Evolutionary conservation across 2,329 filamentous ascomycete genomes (phyloP).

Genomic region (Botrytis pseudocinerea): DNA sequence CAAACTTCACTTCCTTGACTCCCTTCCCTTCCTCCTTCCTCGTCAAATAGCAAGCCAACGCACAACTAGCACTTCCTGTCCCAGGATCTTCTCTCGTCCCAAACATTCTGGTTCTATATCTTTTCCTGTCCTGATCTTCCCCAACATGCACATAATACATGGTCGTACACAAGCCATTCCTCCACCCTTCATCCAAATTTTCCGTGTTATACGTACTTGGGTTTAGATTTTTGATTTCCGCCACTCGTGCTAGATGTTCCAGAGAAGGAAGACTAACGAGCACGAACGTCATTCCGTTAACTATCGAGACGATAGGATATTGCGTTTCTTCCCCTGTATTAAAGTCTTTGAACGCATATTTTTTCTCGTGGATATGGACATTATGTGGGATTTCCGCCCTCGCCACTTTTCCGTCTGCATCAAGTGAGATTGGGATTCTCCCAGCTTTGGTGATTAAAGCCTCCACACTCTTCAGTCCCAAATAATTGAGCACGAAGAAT

Average conservation of each 20-base stretch:
- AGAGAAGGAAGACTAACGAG: conserved; percentile 62
- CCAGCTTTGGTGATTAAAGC: conserved; percentile 57
- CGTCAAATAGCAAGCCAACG: conserved; percentile 56
- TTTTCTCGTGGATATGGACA: conserved; percentile 56
- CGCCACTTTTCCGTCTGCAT: conserved; percentile 49
- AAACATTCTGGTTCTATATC: conserved; percentile 59
- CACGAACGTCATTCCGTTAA: conserved; percentile 74
- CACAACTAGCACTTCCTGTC: conserved; percentile 63
- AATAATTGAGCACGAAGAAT: conserved; percentile 45
- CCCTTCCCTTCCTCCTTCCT: conserved; percentile 44
- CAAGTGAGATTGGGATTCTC: conserved; percentile 49
- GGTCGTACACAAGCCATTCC: conserved; percentile 29
- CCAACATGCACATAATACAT: conserved; percentile 38
- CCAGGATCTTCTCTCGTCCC: conserved; percentile 57
- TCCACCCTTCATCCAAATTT: conserved; percentile 36
- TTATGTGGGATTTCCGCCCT: conserved; percentile 67
- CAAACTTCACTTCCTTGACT: conserved; percentile 44
- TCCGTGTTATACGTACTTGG: conserved; percentile 36
- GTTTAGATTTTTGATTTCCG: conserved; percentile 35
- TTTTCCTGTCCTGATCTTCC: conserved; percentile 35
- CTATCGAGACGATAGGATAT: conserved; percentile 59
- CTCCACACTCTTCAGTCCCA: conserved; percentile 19
- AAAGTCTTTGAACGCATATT: conserved; percentile 41
- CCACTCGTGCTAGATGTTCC: conserved; percentile 46
- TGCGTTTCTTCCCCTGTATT: conserved; percentile 34